These are phyloP conservation scores for Erythrophleum ivorense DNA, from an alignment of 331 rosid genomes.

Conservation along the genomic window DNA sequence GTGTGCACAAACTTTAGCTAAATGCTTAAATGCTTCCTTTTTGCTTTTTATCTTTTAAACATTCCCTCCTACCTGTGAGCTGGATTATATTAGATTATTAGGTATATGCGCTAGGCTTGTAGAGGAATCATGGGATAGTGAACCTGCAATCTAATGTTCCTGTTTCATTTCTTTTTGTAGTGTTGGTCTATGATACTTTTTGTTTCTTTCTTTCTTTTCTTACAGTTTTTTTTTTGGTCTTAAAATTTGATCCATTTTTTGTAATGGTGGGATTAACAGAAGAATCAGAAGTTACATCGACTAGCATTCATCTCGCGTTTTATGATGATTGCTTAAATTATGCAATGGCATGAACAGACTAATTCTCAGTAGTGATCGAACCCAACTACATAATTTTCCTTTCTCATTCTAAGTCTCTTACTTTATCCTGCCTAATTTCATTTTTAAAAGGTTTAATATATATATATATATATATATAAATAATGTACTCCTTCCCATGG, in stretches of 20 bases:
- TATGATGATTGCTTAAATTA: neutral
- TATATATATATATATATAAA: neutral
- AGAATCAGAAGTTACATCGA: too few relatives aligned
- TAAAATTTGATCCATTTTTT: too few relatives aligned
- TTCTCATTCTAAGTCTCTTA: neutral
- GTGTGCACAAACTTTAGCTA: conserved; percentile 3
- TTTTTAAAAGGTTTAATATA: neutral
- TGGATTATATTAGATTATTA: neutral
- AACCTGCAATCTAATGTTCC: neutral
- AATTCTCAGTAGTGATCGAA: neutral
- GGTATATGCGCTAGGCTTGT: neutral
- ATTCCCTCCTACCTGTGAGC: neutral
- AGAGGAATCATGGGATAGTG: neutral
- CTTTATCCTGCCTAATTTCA: neutral
- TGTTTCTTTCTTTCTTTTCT: too few relatives aligned
- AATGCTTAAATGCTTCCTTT: neutral
- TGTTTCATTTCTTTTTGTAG: neutral
- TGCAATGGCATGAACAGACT: neutral
- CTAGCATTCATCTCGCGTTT: neutral
- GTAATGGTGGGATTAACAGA: too few relatives aligned
- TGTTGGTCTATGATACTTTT: too few relatives aligned
- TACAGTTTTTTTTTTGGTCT: too few relatives aligned
- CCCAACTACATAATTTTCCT: neutral
- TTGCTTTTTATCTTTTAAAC: neutral
- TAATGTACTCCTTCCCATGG: neutral